Evolutionary conservation across 2,329 filamentous ascomycete species (phyloP).

Genomic region (Cucurbitaria berberidis): DNA sequence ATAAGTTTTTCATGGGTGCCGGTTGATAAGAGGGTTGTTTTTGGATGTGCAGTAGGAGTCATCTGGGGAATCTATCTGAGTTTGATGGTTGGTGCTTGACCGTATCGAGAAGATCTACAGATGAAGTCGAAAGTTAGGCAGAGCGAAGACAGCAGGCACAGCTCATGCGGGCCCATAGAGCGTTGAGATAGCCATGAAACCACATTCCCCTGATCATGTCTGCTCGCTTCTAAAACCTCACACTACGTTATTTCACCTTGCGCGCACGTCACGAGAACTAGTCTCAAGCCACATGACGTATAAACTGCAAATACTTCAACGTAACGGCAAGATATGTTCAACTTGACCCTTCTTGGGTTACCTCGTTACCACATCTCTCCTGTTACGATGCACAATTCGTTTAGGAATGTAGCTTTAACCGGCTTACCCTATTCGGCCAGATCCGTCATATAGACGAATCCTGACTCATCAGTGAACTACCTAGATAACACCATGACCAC

Average conservation of each 20-base stretch:
- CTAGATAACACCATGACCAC: background rate
- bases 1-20: conserved; percentile 75
- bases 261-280: too few relatives aligned
- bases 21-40: conserved; percentile 72
- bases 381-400: too few relatives aligned
- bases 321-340: too few relatives aligned
- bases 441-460: conserved; percentile 4
- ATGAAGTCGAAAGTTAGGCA: background rate
- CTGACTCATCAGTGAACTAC: conserved; percentile 1
- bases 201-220: too few relatives aligned
- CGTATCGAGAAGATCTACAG: background rate
- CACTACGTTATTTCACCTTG: too few relatives aligned
- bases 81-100: conserved; percentile 55
- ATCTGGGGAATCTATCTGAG: conserved; percentile 79
- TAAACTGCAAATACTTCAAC: too few relatives aligned
- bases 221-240: too few relatives aligned
- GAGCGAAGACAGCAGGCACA: background rate
- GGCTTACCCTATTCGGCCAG: conserved; percentile 10
- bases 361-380: too few relatives aligned
- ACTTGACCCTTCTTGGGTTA: too few relatives aligned
- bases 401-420: background rate
- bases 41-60: conserved; percentile 74
- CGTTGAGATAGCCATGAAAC: too few relatives aligned
- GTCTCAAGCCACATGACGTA: too few relatives aligned
- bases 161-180: background rate